Conservation (phyloP, 345 rosid species). For the Salix arbutifolia region DNA sequence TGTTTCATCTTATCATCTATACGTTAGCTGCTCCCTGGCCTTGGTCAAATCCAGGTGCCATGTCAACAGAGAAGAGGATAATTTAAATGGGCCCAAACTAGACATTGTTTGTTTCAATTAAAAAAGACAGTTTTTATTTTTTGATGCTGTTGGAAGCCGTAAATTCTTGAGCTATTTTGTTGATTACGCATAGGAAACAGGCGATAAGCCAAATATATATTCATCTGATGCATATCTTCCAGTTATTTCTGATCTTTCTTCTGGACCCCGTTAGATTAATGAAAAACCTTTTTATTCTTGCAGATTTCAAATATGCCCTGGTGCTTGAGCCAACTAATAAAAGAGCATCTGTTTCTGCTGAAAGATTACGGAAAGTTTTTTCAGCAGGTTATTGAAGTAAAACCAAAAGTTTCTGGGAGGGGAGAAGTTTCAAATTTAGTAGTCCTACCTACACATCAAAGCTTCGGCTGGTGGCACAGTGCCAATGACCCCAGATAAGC, state of each 20-base stretch:
- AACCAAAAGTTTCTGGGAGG: not conserved
- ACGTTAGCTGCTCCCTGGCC: not conserved
- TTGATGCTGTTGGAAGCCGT: no score
- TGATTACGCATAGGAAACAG: not conserved
- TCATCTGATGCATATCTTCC: not conserved
- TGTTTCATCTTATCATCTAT: no score
- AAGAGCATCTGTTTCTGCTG: constrained; percentile 72
- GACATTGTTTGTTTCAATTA: not conserved
- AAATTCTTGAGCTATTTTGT: not conserved
- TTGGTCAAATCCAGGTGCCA: not conserved
- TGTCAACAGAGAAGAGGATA: not conserved
- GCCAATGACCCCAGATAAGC: not conserved
- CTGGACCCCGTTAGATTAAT: not conserved
- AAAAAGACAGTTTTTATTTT: not conserved
- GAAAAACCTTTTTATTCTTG: constrained; percentile 8
- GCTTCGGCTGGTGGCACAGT: not conserved
- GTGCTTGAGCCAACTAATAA: constrained; percentile 96
- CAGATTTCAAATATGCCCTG: constrained; percentile 81
- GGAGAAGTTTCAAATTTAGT: not conserved
- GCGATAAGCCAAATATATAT: not conserved
- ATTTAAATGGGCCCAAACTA: not conserved
- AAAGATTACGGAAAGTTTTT: constrained; percentile 61
- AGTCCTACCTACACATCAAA: not conserved
- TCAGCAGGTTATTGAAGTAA: constrained; percentile 22
- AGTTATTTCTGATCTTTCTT: not conserved